A percentile compares a stretch with the other conserved stretches of the same genome.
Conservation (phyloP, 2,329 filamentous ascomycete genomes). For the Lecanicillium sp. region DNA sequence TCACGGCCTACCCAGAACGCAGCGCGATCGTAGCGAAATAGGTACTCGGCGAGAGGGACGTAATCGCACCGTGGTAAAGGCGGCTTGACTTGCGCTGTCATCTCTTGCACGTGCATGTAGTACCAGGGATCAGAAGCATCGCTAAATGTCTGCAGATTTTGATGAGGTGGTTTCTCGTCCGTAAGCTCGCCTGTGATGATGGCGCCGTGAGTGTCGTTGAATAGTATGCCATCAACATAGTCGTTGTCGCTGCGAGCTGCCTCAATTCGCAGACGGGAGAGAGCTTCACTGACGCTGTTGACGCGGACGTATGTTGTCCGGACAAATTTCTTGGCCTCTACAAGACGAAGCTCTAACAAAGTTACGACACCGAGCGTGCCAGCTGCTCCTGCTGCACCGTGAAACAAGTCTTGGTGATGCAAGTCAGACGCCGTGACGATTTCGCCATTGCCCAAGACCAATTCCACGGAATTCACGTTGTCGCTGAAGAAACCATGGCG, state of each 20-base stretch:
- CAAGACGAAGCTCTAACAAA: slow-evolving; percentile 50
- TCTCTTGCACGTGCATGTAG: slow-evolving; percentile 52
- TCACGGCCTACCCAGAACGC: slow-evolving; percentile 59
- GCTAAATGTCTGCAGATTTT: slow-evolving; percentile 37
- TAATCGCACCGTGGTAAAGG: slow-evolving; percentile 21
- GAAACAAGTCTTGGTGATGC: slow-evolving; percentile 49
- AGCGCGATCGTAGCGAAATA: slow-evolving; percentile 58
- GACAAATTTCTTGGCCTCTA: slow-evolving; percentile 48
- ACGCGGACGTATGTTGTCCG: slow-evolving; percentile 49
- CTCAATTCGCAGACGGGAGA: slow-evolving; percentile 31
- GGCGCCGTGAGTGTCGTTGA: slow-evolving; percentile 41
- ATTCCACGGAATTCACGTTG: slow-evolving; percentile 56
- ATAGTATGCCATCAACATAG: slow-evolving; percentile 58
- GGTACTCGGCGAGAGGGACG: slow-evolving; percentile 38
- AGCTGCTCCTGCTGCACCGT: slow-evolving; percentile 52
- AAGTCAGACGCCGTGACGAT: slow-evolving; percentile 40
- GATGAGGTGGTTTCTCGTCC: slow-evolving; percentile 10
- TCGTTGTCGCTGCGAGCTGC: slow-evolving; percentile 27
- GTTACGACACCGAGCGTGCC: slow-evolving; percentile 58
- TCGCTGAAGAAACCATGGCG: slow-evolving; percentile 60
- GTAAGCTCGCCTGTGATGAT: slow-evolving; percentile 47
- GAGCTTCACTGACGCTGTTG: slow-evolving; percentile 34
- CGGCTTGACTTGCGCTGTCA: no score
- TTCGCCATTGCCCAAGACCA: slow-evolving; percentile 54
- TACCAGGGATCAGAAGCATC: slow-evolving; percentile 56